phyloP scores from a whole-genome alignment of 2,329 filamentous ascomycete genomes.

The Phoma sp. region DNA sequence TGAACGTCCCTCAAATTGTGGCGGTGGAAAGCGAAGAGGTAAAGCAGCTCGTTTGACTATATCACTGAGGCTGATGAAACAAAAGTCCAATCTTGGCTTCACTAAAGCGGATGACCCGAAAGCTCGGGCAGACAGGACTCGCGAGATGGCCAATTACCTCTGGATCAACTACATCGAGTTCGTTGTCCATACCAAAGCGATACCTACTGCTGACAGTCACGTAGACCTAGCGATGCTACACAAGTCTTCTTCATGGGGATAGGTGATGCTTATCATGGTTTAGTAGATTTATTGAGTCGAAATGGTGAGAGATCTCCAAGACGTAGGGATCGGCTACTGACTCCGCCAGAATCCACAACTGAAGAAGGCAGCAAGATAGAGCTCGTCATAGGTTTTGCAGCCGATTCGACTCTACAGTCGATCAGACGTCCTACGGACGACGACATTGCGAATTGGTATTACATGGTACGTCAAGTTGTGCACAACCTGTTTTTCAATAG shows the following conservation, averaged over 20 bases:
- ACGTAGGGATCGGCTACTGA: not conserved
- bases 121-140: conserved; percentile 54
- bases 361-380: conserved; percentile 54
- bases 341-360: conserved; percentile 10
- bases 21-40: conserved; percentile 63
- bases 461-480: conserved; percentile 55
- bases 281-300: conserved; percentile 80
- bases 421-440: conserved; percentile 71
- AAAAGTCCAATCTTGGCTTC: conserved; percentile 35
- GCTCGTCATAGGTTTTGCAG: conserved; percentile 81
- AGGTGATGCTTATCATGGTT: conserved; percentile 84
- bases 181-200: conserved; percentile 19
- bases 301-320: conserved; percentile 61
- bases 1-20: conserved; percentile 84
- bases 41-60: conserved; percentile 21
- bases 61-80: conserved; percentile 4
- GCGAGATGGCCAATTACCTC: conserved; percentile 80
- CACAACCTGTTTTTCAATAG: no score
- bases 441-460: conserved; percentile 83
- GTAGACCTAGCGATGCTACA: conserved; percentile 64
- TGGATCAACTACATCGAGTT: conserved; percentile 97
- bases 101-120: conserved; percentile 56
- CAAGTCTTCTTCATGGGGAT: conserved; percentile 87
- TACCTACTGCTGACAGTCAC: conserved; percentile 14
- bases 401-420: conserved; percentile 73